Base-by-base conservation (phyloP, 352 stramenopile species). In the Globisporangium spiculum region DNA sequence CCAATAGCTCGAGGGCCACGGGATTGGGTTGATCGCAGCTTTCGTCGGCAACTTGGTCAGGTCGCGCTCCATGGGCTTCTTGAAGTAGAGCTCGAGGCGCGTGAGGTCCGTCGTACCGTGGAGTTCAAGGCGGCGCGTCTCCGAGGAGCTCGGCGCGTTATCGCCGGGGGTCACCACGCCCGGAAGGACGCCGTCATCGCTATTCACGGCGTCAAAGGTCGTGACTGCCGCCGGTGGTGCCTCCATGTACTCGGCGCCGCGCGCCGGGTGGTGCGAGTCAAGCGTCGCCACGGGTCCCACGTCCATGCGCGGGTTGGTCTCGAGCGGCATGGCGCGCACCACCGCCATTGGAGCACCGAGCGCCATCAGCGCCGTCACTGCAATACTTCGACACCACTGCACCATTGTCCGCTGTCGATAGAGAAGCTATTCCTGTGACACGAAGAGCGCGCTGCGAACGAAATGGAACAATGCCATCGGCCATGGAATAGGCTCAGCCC, bases 1-100 rank as follows among this genome's bases (percentile, higher is more conserved):
- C 84, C 84, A 92, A 71, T 91, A 92, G 72, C 84, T 91, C 54
- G 74, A 76, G 1, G 84, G 82, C 84, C 84, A 92, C 53, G 81
- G 75, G 60, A 84, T 78, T 22, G 79, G 79, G 30, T 81, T 48
- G 67, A 76, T 73, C 63, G 76, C 63, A 8, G 70, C 75, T 54
- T 79, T 81, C 1, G 78, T 81, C 1, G 80, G 74, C 24, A 88
- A 70, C 61, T 84, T 82, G 24, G 80, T 88, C 46, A 88, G 63
- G 52, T 88, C 80, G 3, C 65, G 79, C 67, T 80, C 80, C 30
- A 88, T 78, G 20, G 80, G 66, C 12, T 72, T 63, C 20, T 73
- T 75, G 46, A 88, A 88, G 56, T 75, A 86, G 16, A 70, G 68
- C 71, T 88, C 80, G 24, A 88, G 74, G 52, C 82, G 81, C 60